phyloP scores from a whole-genome alignment of 371 early-diverging fungal species.

The Syncephalastrum monosporum region DNA sequence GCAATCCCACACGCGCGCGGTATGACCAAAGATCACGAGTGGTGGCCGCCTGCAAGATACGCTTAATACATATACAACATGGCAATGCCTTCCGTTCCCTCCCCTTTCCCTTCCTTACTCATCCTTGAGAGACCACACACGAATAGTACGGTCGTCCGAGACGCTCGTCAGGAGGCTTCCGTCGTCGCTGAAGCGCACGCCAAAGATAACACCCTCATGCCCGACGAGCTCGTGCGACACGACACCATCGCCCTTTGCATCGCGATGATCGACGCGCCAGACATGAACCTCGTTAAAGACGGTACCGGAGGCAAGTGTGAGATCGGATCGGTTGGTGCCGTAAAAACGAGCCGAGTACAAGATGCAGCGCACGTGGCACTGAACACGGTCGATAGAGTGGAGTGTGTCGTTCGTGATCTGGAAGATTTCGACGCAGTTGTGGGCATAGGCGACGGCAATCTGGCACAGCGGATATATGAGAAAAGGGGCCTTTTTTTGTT shows the following conservation, averaged over 20 bases:
- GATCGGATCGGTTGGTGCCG: slow-evolving; percentile 45
- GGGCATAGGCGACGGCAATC: slow-evolving; percentile 72
- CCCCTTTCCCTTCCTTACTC: background rate
- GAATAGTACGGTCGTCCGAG: slow-evolving; percentile 85
- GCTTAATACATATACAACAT: background rate
- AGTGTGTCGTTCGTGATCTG: slow-evolving; percentile 12
- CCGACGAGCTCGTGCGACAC: slow-evolving; percentile 56
- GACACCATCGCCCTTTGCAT: slow-evolving; percentile 42
- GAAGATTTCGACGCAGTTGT: slow-evolving; percentile 70
- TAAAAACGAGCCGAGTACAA: slow-evolving; percentile 71
- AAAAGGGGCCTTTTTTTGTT: background rate
- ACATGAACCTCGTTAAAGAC: slow-evolving; percentile 81
- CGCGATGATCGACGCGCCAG: slow-evolving; percentile 54
- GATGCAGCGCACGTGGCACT: slow-evolving; percentile 64
- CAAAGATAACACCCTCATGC: slow-evolving; percentile 84
- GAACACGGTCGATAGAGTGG: slow-evolving; percentile 28
- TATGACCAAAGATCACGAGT: slow-evolving; percentile 72
- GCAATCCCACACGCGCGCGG: slow-evolving; percentile 83
- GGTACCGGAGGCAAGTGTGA: slow-evolving; percentile 77
- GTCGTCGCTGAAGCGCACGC: slow-evolving; percentile 67
- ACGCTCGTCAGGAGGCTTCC: slow-evolving; percentile 66
- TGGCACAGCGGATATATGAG: background rate
- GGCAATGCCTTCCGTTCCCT: background rate
- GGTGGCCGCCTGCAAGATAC: slow-evolving; percentile 34
- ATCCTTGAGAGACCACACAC: slow-evolving; percentile 64